A percentile compares a stretch with the other conserved stretches of the same genome.
These are phyloP conservation scores for Candolleomyces eurysporus DNA, from an alignment of 768 basidiomycete genomes.

Conservation along the genomic window DNA sequence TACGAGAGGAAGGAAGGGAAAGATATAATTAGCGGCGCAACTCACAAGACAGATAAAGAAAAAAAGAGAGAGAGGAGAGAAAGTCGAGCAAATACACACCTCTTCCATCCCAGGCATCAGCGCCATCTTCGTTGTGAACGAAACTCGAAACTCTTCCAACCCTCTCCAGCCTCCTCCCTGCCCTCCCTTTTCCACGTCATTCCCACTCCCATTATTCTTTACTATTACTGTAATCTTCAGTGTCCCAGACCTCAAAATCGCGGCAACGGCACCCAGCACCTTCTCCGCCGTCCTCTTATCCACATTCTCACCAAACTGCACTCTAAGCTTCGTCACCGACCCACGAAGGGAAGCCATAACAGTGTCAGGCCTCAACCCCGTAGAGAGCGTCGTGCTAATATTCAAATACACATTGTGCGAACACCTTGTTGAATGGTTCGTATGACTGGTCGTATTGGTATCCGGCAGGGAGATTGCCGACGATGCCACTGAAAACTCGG, in stretches of 20 bases:
- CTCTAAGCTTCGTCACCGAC: conserved; percentile 23
- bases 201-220: conserved; percentile 7
- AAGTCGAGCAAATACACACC: conserved; percentile 21
- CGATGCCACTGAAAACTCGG: background rate
- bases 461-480: background rate
- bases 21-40: too few relatives aligned
- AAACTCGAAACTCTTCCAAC: conserved; percentile 27
- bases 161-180: conserved; percentile 18
- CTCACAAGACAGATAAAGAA: background rate
- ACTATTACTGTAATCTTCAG: background rate
- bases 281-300: conserved; percentile 47
- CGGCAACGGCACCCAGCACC: conserved; percentile 40
- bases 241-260: conserved; percentile 21
- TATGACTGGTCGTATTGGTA: conserved; percentile 1
- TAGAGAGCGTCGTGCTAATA: conserved; percentile 44
- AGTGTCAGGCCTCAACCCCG: conserved; percentile 42
- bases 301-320: conserved; percentile 38
- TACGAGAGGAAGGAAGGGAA: too few relatives aligned
- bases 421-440: conserved; percentile 16
- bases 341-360: conserved; percentile 35
- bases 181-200: background rate
- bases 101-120: conserved; percentile 28
- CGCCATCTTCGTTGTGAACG: conserved; percentile 16
- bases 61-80: background rate
- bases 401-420: conserved; percentile 33